phyloP scores from a whole-genome alignment of 106 monocot genomes.

The Triglochin maritima region DNA sequence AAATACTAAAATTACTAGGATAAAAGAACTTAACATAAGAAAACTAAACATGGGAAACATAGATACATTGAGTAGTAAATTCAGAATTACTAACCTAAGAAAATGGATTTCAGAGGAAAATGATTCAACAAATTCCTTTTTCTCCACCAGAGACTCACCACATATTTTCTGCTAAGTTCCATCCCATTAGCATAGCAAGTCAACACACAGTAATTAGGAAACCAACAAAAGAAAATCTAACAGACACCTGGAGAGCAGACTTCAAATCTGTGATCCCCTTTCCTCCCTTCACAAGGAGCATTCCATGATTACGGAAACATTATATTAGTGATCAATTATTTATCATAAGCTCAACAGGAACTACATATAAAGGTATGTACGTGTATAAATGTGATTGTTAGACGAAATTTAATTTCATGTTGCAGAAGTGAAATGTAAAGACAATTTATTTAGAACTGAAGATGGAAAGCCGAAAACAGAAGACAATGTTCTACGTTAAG shows the following conservation, averaged over 20 bases:
- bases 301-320: not conserved
- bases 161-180: slow-evolving; percentile 53
- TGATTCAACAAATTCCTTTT: slow-evolving; percentile 57
- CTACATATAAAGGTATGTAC: not conserved
- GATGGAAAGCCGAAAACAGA: not conserved
- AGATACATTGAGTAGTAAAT: not conserved
- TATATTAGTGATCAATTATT: not conserved
- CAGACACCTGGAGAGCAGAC: slow-evolving; percentile 59
- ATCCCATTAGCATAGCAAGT: too few relatives aligned
- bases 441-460: not conserved
- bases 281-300: slow-evolving; percentile 49
- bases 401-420: not conserved
- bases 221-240: not conserved
- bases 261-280: slow-evolving; percentile 84
- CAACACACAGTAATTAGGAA: slow-evolving; percentile 4
- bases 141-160: slow-evolving; percentile 71
- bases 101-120: slow-evolving; percentile 61
- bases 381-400: too few relatives aligned
- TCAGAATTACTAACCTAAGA: slow-evolving; percentile 19
- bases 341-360: not conserved
- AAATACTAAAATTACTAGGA: not conserved
- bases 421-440: not conserved
- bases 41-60: not conserved
- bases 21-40: not conserved
- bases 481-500: not conserved